These are phyloP conservation scores for Aureobasidium sp. DNA, from an alignment of 2,329 filamentous ascomycete species.

Conservation along the genomic window DNA sequence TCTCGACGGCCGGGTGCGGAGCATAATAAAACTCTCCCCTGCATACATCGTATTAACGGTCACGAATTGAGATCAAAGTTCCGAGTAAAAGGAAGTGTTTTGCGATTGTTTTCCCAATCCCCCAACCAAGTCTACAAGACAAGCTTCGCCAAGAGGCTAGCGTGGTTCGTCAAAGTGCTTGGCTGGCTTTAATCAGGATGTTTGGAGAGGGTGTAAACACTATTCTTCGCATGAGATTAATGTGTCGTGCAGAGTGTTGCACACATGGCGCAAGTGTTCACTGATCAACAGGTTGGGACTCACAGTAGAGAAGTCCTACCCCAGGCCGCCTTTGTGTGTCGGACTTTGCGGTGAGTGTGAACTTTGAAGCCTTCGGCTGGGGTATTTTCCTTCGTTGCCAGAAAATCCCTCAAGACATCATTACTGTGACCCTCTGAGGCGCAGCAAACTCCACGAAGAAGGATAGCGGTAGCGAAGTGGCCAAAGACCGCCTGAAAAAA, in stretches of 20 bases:
- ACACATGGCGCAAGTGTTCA: neutral
- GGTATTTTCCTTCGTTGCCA: neutral
- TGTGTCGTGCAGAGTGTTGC: neutral
- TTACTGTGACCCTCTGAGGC: neutral
- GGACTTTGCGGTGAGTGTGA: neutral
- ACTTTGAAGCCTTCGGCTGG: neutral
- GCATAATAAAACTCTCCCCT: slow-evolving; percentile 2
- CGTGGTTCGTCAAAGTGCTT: slow-evolving; percentile 2
- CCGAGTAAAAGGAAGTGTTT: neutral
- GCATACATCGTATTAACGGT: neutral
- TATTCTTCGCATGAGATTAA: neutral
- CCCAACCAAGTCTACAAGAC: neutral
- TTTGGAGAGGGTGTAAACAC: neutral
- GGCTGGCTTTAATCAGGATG: neutral
- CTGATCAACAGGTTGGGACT: neutral
- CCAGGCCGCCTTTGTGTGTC: neutral
- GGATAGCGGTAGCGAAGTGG: neutral
- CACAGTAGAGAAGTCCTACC: neutral
- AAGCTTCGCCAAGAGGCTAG: slow-evolving; percentile 7
- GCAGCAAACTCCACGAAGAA: neutral
- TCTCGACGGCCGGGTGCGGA: neutral
- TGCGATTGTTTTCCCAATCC: slow-evolving; percentile 1
- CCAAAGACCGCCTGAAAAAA: neutral
- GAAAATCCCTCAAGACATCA: slow-evolving; percentile 13
- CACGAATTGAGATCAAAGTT: neutral